phyloP scores from a whole-genome alignment of 495 filamentous ascomycete species.

The Darksidea phi region DNA sequence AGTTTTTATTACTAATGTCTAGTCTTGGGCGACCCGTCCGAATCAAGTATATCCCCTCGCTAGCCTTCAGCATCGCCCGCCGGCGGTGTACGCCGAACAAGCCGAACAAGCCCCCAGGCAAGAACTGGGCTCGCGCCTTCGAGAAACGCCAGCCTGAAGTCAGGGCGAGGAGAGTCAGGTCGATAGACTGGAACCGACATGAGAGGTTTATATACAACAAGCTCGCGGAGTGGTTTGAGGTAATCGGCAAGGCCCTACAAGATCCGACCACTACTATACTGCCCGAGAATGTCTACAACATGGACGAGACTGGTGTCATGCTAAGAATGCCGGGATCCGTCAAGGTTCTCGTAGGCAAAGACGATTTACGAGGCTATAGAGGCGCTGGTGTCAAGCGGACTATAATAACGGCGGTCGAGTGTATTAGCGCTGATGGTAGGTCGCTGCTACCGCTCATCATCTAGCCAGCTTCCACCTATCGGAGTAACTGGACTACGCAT shows the following conservation, averaged over 20 bases:
- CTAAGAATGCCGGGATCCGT: constrained; percentile 43
- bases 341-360: constrained; percentile 43
- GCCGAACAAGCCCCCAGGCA: constrained; percentile 21
- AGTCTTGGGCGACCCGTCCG: constrained; percentile 36
- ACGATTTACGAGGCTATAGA: constrained; percentile 40
- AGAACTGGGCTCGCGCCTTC: constrained; percentile 38
- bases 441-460: constrained; percentile 37
- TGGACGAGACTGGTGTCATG: constrained; percentile 30
- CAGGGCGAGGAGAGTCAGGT: constrained; percentile 34
- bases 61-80: constrained; percentile 18
- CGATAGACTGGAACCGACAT: constrained; percentile 27
- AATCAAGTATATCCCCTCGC: constrained; percentile 35
- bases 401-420: constrained; percentile 43
- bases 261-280: constrained; percentile 5
- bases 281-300: constrained; percentile 22
- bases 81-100: constrained; percentile 10
- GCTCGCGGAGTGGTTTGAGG: constrained; percentile 18
- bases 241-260: constrained; percentile 24
- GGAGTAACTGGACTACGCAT: no score
- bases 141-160: constrained; percentile 32
- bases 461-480: constrained; percentile 36
- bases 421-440: constrained; percentile 40
- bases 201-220: constrained; percentile 34
- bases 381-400: constrained; percentile 31
- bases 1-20: constrained; percentile 39